Evolutionary conservation across 202 grass and related monocot genomes (phyloP).

Genomic region (Zizania palustris): DNA sequence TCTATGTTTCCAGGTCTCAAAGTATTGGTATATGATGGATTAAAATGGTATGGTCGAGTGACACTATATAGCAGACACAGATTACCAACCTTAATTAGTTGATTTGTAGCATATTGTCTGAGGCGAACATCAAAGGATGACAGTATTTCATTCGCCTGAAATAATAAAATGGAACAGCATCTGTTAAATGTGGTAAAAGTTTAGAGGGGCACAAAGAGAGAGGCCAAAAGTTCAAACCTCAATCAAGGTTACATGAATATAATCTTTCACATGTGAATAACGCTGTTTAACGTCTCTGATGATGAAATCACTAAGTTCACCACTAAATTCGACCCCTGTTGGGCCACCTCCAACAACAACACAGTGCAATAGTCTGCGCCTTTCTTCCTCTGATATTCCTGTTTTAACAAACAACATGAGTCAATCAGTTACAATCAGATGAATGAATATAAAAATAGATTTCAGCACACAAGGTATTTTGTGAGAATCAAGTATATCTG

Average conservation of each 20-base stretch:
- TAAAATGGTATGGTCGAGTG: background rate
- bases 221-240: constrained; percentile 59
- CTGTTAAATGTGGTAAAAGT: constrained; percentile 12
- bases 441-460: constrained; percentile 9
- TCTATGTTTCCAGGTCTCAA: constrained; percentile 27
- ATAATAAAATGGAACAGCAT: constrained; percentile 28
- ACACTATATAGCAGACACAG: background rate
- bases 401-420: constrained; percentile 37
- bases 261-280: constrained; percentile 95
- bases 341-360: constrained; percentile 98
- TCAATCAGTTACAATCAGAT: constrained; percentile 12
- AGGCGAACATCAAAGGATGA: constrained; percentile 92
- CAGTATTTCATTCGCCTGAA: constrained; percentile 95
- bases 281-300: constrained; percentile 83
- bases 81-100: constrained; percentile 75
- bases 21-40: constrained; percentile 1
- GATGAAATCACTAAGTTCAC: constrained; percentile 99
- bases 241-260: constrained; percentile 87
- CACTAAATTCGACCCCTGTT: constrained; percentile 95
- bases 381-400: constrained; percentile 86
- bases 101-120: constrained; percentile 84
- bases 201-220: constrained; percentile 12
- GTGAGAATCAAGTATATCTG: background rate
- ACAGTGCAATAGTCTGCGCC: constrained; percentile 81
- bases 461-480: constrained; percentile 22